Evolutionary conservation across 2,329 filamentous ascomycete species (phyloP).

Genomic region (Alternaria rosae): DNA sequence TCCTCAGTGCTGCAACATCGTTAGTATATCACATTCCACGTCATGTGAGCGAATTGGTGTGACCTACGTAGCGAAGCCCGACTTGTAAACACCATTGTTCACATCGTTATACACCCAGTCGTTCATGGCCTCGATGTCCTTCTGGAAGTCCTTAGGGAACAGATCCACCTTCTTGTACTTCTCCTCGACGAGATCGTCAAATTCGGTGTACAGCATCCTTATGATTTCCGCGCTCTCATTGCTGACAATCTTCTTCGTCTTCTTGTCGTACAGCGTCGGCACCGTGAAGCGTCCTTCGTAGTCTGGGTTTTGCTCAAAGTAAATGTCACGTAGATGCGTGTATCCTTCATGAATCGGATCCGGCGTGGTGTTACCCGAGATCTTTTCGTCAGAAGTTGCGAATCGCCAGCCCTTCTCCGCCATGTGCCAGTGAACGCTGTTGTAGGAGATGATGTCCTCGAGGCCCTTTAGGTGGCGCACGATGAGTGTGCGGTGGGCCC

Average conservation of each 20-base stretch:
- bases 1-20: slow-evolving; percentile 51
- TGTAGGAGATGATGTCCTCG: slow-evolving; percentile 79
- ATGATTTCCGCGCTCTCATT: slow-evolving; percentile 95
- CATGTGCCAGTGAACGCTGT: slow-evolving; percentile 94
- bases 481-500: slow-evolving; percentile 90
- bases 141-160: slow-evolving; percentile 53
- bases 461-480: slow-evolving; percentile 90
- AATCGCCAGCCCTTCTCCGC: slow-evolving; percentile 83
- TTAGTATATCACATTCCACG: not conserved
- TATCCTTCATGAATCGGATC: slow-evolving; percentile 73
- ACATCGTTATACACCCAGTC: slow-evolving; percentile 62
- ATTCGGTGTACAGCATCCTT: slow-evolving; percentile 84
- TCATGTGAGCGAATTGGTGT: not conserved
- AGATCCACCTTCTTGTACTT: slow-evolving; percentile 56
- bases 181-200: slow-evolving; percentile 66
- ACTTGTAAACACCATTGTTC: slow-evolving; percentile 62
- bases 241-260: slow-evolving; percentile 78
- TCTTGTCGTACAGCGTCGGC: slow-evolving; percentile 83
- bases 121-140: slow-evolving; percentile 59
- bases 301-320: slow-evolving; percentile 75
- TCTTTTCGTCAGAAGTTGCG: slow-evolving; percentile 67
- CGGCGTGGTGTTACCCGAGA: slow-evolving; percentile 63
- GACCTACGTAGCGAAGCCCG: slow-evolving; percentile 59
- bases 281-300: slow-evolving; percentile 87
- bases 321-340: slow-evolving; percentile 78